Evolutionary conservation across 306 rosid species (phyloP).

Genomic region (Canavalia gladiata): DNA sequence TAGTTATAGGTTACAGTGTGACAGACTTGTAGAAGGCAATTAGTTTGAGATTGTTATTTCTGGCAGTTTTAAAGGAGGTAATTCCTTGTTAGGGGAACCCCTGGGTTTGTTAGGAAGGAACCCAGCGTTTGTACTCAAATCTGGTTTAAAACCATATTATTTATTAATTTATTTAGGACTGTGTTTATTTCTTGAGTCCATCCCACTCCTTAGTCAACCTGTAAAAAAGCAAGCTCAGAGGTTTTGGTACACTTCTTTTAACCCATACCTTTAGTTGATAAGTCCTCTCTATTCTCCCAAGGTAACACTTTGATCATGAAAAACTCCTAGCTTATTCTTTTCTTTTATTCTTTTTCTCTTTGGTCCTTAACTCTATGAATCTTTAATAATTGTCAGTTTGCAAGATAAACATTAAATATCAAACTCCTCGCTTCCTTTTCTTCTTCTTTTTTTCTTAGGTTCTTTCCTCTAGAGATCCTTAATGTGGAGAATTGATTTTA

Average conservation of each 20-base stretch:
- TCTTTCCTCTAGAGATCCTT: not conserved
- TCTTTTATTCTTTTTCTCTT: not conserved
- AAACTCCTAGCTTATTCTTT: constrained; percentile 1
- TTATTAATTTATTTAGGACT: no score
- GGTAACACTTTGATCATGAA: constrained; percentile 13
- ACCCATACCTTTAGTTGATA: constrained; percentile 2
- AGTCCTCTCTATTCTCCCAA: not conserved
- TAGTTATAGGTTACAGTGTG: no score
- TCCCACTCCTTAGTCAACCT: not conserved
- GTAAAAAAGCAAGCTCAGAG: constrained; percentile 21
- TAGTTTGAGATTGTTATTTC: no score
- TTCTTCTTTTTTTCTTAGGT: not conserved
- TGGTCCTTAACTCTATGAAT: constrained; percentile 7
- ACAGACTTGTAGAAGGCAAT: no score
- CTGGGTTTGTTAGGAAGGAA: no score
- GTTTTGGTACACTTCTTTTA: not conserved
- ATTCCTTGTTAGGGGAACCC: no score
- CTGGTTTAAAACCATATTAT: no score
- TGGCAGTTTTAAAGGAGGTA: no score
- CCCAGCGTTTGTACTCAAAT: no score
- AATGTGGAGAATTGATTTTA: no score
- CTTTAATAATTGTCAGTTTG: constrained; percentile 31
- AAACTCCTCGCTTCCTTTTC: not conserved
- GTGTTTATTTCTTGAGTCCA: no score
- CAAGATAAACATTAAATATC: constrained; percentile 19